Evolutionary conservation across 768 basidiomycete species (phyloP).

Genomic region (Candolleomyces eurysporus): DNA sequence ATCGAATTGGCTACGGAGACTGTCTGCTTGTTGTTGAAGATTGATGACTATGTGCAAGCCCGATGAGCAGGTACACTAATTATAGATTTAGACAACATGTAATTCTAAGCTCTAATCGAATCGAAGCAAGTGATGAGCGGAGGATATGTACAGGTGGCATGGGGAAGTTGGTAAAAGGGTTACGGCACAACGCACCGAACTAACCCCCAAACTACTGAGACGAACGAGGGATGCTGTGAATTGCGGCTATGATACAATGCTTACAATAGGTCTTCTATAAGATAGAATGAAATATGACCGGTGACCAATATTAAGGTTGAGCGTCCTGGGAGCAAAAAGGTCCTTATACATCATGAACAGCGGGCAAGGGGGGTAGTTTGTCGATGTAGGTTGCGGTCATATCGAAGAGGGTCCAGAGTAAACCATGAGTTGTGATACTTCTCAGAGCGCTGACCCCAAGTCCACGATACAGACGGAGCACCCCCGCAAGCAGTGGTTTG

Average conservation of each 20-base stretch:
- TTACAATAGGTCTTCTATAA: slow-evolving; percentile 14
- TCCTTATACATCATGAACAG: background rate
- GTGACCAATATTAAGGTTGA: background rate
- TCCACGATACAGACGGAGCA: slow-evolving; percentile 87
- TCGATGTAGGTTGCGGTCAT: slow-evolving; percentile 74
- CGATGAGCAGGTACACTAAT: slow-evolving; percentile 36
- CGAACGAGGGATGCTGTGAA: background rate
- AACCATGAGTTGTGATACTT: slow-evolving; percentile 90
- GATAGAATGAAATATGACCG: slow-evolving; percentile 6
- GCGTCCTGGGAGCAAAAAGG: background rate
- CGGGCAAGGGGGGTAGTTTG: slow-evolving; percentile 32
- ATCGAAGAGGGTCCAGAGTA: slow-evolving; percentile 94
- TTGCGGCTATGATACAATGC: slow-evolving; percentile 12
- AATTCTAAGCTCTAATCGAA: slow-evolving; percentile 1
- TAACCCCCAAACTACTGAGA: background rate
- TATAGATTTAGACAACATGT: background rate
- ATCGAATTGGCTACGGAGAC: slow-evolving; percentile 96
- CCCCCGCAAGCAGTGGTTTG: slow-evolving; percentile 71
- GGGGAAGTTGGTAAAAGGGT: background rate
- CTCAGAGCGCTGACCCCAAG: slow-evolving; percentile 91
- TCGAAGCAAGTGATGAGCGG: background rate
- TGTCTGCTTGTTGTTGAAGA: slow-evolving; percentile 92
- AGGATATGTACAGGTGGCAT: background rate
- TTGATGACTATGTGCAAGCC: slow-evolving; percentile 89
- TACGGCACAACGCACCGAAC: background rate